Percentiles rank a stretch among this genome's conserved stretches.
Conservation (phyloP, 805 yeast species). For the Saccharomyces paradoxus region DNA sequence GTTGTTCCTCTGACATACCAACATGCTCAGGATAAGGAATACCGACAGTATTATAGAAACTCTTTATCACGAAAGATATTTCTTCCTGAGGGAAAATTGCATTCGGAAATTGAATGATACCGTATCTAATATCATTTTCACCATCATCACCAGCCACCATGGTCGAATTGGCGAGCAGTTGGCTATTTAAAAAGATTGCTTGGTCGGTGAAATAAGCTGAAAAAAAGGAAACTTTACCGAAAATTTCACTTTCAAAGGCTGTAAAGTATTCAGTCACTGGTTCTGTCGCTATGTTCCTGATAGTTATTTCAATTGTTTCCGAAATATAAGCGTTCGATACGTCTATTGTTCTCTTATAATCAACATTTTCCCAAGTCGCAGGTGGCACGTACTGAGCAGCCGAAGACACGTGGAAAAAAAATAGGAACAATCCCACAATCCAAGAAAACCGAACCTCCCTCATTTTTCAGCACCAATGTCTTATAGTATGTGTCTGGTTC, state of each 20-base stretch:
- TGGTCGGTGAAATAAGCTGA: slow-evolving; percentile 32
- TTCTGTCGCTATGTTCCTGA: slow-evolving; percentile 47
- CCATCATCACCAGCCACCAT: slow-evolving; percentile 11
- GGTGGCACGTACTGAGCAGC: slow-evolving; percentile 13
- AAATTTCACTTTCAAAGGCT: slow-evolving; percentile 45
- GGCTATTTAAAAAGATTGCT: slow-evolving; percentile 20
- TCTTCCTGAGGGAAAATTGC: slow-evolving; percentile 60
- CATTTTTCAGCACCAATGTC: background rate
- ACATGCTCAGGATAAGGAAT: slow-evolving; percentile 59
- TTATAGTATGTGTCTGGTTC: background rate
- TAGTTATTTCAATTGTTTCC: slow-evolving; percentile 48
- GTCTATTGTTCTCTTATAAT: slow-evolving; percentile 52
- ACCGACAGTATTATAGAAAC: slow-evolving; percentile 40
- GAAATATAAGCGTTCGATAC: slow-evolving; percentile 56
- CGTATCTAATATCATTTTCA: slow-evolving; percentile 32
- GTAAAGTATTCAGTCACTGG: slow-evolving; percentile 52
- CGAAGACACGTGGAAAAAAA: background rate
- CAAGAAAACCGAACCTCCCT: background rate
- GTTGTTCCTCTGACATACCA: slow-evolving; percentile 53
- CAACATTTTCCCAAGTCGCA: slow-evolving; percentile 43
- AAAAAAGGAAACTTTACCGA: slow-evolving; percentile 38
- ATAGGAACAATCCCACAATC: background rate
- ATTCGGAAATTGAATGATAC: slow-evolving; percentile 46
- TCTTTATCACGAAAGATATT: slow-evolving; percentile 40
- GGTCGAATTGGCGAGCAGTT: slow-evolving; percentile 21